Conservation (phyloP, 2,329 filamentous ascomycete genomes). For the Fusarium devonianum region DNA sequence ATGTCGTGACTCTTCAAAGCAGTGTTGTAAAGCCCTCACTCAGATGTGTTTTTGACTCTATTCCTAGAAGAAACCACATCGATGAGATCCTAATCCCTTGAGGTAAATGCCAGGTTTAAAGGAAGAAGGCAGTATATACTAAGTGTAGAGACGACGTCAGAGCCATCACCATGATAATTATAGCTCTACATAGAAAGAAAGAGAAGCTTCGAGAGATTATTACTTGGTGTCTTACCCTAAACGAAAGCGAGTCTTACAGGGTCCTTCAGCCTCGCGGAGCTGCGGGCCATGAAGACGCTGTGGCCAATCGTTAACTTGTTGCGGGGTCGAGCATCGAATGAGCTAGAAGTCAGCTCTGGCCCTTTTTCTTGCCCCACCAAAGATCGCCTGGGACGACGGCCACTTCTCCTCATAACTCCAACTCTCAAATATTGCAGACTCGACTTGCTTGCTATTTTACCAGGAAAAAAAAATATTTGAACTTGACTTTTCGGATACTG, state of each 20-base stretch:
- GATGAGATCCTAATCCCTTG: too few species aligned
- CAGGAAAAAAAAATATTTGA: conserved; percentile 15
- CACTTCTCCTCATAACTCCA: conserved; percentile 33
- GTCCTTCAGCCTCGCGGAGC: conserved; percentile 31
- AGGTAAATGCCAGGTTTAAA: too few species aligned
- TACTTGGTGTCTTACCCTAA: conserved; percentile 29
- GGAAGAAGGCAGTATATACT: not conserved
- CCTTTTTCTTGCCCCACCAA: conserved; percentile 44
- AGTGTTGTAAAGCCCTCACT: too few species aligned
- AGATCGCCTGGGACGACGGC: conserved; percentile 35
- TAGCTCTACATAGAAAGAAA: not conserved
- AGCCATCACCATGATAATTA: too few species aligned
- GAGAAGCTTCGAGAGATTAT: conserved; percentile 27
- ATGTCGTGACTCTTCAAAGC: too few species aligned
- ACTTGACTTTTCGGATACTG: conserved; percentile 16
- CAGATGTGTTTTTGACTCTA: too few species aligned
- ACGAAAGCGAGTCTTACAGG: conserved; percentile 13
- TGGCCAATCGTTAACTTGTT: conserved; percentile 44
- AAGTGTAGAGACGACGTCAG: not conserved
- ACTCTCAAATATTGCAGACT: conserved; percentile 30
- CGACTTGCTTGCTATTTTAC: conserved; percentile 5
- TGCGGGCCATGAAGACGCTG: conserved; percentile 23
- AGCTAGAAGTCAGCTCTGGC: conserved; percentile 51
- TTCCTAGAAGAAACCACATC: too few species aligned
- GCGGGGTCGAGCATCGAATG: conserved; percentile 49